Percentiles rank a stretch among this genome's conserved stretches.
Evolutionary conservation across 2,329 filamentous ascomycete species (phyloP).

Genomic region (Colletotrichum lindemuthianum): DNA sequence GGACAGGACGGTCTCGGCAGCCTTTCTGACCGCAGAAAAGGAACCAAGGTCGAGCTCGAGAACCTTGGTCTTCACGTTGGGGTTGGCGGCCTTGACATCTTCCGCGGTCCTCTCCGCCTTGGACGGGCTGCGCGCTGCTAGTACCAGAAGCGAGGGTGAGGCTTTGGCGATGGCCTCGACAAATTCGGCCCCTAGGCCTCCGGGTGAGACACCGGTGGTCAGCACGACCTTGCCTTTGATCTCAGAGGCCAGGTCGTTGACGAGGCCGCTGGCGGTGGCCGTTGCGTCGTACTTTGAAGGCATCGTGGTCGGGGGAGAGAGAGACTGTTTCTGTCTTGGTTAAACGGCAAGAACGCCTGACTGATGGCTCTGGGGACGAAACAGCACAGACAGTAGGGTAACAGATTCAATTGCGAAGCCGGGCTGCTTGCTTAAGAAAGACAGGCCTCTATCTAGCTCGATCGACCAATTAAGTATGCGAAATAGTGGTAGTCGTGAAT

Average conservation of each 20-base stretch:
- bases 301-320: background rate
- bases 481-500: background rate
- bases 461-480: background rate
- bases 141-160: slow-evolving; percentile 53
- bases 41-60: slow-evolving; percentile 52
- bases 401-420: background rate
- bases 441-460: too few relatives aligned
- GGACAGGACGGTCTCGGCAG: slow-evolving; percentile 47
- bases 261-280: slow-evolving; percentile 41
- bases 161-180: slow-evolving; percentile 51
- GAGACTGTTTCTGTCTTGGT: background rate
- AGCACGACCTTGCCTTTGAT: slow-evolving; percentile 52
- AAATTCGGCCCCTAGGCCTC: slow-evolving; percentile 50
- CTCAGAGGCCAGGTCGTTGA: slow-evolving; percentile 41
- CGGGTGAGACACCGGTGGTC: slow-evolving; percentile 52
- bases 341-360: background rate
- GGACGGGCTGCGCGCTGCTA: slow-evolving; percentile 54
- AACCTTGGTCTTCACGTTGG: slow-evolving; percentile 45
- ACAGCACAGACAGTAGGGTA: background rate
- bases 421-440: background rate
- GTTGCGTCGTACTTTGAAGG: slow-evolving; percentile 10
- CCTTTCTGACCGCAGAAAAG: slow-evolving; percentile 48
- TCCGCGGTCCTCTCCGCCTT: slow-evolving; percentile 52
- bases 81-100: slow-evolving; percentile 44
- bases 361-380: background rate